These are phyloP conservation scores for Polyporus arcularius DNA, from an alignment of 768 basidiomycete genomes.

Conservation along the genomic window DNA sequence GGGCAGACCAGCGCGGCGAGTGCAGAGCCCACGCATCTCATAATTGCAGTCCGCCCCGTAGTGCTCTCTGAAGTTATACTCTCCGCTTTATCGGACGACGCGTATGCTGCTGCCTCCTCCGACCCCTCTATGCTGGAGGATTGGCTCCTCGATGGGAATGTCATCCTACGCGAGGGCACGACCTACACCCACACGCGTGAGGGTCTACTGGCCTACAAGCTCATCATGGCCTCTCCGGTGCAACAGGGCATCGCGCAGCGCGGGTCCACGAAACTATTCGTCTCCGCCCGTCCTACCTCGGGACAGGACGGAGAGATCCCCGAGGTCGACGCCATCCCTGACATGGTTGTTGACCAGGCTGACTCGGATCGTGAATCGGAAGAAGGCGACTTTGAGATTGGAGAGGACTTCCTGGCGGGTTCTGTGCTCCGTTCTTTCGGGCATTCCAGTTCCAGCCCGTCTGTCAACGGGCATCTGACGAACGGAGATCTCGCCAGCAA, in stretches of 20 bases:
- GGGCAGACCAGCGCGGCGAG: background rate
- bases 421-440: conserved; percentile 37
- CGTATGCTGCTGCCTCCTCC: conserved; percentile 22
- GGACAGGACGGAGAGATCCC: conserved; percentile 27
- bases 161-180: conserved; percentile 57
- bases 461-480: background rate
- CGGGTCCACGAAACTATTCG: conserved; percentile 49
- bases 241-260: conserved; percentile 63
- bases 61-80: conserved; percentile 27
- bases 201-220: conserved; percentile 28
- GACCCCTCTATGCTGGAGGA: conserved; percentile 23
- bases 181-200: conserved; percentile 33
- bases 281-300: conserved; percentile 9
- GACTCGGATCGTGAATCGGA: conserved; percentile 9
- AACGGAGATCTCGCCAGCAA: conserved; percentile 21
- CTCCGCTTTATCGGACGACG: conserved; percentile 24
- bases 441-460: background rate
- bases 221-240: conserved; percentile 70
- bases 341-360: conserved; percentile 9
- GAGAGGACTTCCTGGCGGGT: conserved; percentile 67
- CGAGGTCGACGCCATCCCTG: conserved; percentile 28
- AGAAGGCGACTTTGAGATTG: conserved; percentile 57
- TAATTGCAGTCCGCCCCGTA: conserved; percentile 20
- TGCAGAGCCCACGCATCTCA: conserved; percentile 11
- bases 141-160: conserved; percentile 22